These are phyloP conservation scores for Colletotrichum chrysophilum DNA, from an alignment of 2,329 filamentous ascomycete genomes.

Conservation along the genomic window DNA sequence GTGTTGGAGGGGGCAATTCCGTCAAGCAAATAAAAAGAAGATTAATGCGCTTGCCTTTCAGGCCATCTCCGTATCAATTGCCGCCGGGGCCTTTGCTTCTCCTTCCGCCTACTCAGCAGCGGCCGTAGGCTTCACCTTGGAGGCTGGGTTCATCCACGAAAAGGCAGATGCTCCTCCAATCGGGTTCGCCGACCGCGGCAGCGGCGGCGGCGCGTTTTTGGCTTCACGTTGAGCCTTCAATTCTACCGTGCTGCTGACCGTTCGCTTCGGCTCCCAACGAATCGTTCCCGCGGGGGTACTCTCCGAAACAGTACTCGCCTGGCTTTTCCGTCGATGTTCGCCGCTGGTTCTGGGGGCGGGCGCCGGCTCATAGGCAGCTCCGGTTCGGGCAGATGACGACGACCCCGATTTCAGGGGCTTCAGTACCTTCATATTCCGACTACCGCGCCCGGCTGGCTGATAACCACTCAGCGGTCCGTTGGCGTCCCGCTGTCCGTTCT, in stretches of 20 bases:
- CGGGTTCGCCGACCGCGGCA: constrained; percentile 75
- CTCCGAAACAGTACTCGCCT: constrained; percentile 55
- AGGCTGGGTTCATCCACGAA: constrained; percentile 78
- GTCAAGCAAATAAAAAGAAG: constrained; percentile 16
- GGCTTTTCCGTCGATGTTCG: constrained; percentile 62
- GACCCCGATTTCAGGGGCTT: constrained; percentile 72
- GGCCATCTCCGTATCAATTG: not conserved
- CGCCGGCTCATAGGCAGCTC: constrained; percentile 57
- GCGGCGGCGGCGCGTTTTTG: constrained; percentile 41
- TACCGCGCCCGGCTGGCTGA: constrained; percentile 67
- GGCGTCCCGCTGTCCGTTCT: constrained; percentile 58
- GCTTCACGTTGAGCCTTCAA: constrained; percentile 26
- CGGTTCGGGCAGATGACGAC: constrained; percentile 54
- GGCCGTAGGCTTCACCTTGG: constrained; percentile 45
- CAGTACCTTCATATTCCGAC: constrained; percentile 87
- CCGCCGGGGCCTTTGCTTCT: constrained; percentile 5
- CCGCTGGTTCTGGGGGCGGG: constrained; percentile 47
- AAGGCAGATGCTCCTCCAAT: constrained; percentile 93
- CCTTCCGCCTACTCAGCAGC: constrained; percentile 19
- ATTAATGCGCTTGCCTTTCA: constrained; percentile 6
- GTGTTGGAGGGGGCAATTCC: not conserved
- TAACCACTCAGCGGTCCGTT: constrained; percentile 66
- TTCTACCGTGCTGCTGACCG: constrained; percentile 41
- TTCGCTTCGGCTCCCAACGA: constrained; percentile 62
- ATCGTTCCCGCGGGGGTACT: constrained; percentile 49